These are phyloP conservation scores for Podaxis sp. DNA, from an alignment of 768 basidiomycete genomes.

Conservation along the genomic window DNA sequence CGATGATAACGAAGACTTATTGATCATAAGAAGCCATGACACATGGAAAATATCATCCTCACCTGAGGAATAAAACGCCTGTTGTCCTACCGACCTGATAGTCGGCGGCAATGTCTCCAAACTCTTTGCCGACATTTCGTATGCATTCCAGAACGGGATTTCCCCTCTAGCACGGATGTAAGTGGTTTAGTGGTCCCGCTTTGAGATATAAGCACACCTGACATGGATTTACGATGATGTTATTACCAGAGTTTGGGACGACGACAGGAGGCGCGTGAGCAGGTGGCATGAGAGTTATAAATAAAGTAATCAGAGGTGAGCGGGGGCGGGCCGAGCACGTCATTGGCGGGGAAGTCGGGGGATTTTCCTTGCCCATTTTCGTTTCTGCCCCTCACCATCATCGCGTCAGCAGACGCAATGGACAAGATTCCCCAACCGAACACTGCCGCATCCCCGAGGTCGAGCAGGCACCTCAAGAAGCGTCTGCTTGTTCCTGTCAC, in stretches of 20 bases:
- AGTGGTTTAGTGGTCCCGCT: neutral
- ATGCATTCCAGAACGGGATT: constrained; percentile 90
- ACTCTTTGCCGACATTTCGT: constrained; percentile 89
- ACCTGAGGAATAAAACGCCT: constrained; percentile 92
- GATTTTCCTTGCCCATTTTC: neutral
- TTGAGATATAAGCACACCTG: constrained; percentile 43
- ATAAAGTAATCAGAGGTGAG: constrained; percentile 15
- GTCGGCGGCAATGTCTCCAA: constrained; percentile 90
- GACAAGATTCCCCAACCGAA: constrained; percentile 33
- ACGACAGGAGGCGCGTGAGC: constrained; percentile 52
- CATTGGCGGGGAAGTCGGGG: neutral
- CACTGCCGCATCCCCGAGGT: constrained; percentile 1
- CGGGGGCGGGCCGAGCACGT: neutral
- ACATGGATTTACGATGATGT: constrained; percentile 60
- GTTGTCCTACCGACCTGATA: constrained; percentile 96
- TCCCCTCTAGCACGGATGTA: constrained; percentile 53
- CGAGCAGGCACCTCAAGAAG: constrained; percentile 13
- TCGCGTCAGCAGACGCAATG: constrained; percentile 18
- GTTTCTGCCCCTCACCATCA: constrained; percentile 17
- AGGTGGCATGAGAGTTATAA: constrained; percentile 24
- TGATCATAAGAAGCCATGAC: neutral
- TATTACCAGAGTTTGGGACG: constrained; percentile 63
- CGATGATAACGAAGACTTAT: constrained; percentile 89
- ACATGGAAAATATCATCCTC: constrained; percentile 10
- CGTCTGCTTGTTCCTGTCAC: constrained; percentile 22